Evolutionary conservation across 2,329 filamentous ascomycete genomes (phyloP), one percentile per base, ranked within the genome.

Genomic region (Pseudocercospora crystallina): DNA sequence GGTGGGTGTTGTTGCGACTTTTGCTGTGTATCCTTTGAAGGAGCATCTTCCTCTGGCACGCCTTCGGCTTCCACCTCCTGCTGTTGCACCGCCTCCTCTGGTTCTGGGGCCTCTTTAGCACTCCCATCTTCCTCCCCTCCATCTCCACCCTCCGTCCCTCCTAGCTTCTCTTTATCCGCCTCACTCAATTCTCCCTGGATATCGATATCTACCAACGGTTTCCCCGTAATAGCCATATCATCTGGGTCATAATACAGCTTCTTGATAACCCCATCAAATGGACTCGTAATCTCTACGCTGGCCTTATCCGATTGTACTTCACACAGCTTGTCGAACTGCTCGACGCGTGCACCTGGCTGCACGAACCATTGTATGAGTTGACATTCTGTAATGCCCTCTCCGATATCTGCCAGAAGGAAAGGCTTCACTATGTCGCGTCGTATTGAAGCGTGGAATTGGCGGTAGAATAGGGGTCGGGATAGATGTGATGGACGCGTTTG

Each of bases 281-380:
- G 86, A 64, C 91, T 96, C 34, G 94, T 97, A 62, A 99, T 99
- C 79, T 97, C 43, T 32, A 68, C 44, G 60, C 48, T 54, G 17
- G 94, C 94, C 73, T 99, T 99, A 75, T 99, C 94, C 65, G 91
- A 96, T 71, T 97, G 94, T 38, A 99, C 95, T 75, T 99, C 94
- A 74, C 94, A 99, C 40, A 99, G 80, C 53, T 92, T 94, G 62
- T 95, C 94, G 80, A 96, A 99, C 76, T 99, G 92, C 75, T 99
- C 91, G 63, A 99, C 91, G 51, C 88, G 85, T 32, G 94, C 94
- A 51, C 91, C 92, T 43, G 95, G 90, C 73, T 96, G 87, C 60
- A 99, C 92, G 70, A 97, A 99, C 94, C 94, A 99, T 76, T 99
- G 94, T 65, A 97, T 97, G 65, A 99, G 89, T 73, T 99, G 94